A percentile compares a stretch with the other conserved stretches of the same genome.
Evolutionary conservation across 2,329 filamentous ascomycete species (phyloP).

Genomic region (Fusarium robinianum): DNA sequence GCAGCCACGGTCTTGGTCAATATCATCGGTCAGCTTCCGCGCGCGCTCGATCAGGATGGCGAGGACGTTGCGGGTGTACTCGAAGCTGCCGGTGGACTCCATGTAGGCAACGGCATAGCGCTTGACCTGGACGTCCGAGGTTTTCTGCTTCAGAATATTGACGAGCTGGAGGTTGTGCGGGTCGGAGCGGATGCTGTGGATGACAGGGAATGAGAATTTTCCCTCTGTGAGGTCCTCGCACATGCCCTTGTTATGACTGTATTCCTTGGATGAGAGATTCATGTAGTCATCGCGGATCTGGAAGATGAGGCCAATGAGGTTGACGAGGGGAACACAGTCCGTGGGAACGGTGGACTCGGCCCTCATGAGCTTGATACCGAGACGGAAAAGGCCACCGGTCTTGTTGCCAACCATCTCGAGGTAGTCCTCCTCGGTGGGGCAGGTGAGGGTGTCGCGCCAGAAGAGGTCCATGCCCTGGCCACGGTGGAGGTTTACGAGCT

Average conservation of each 20-base stretch:
- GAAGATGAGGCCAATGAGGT: conserved; percentile 82
- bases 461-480: conserved; percentile 92
- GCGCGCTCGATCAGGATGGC: conserved; percentile 67
- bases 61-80: conserved; percentile 76
- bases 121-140: conserved; percentile 85
- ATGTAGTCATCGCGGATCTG: conserved; percentile 94
- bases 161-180: conserved; percentile 77
- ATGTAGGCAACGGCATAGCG: conserved; percentile 89
- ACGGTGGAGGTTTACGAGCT: conserved; percentile 81
- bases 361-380: conserved; percentile 88
- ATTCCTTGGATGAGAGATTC: conserved; percentile 76
- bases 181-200: conserved; percentile 84
- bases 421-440: conserved; percentile 85
- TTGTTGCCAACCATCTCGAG: conserved; percentile 95
- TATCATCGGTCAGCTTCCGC: conserved; percentile 62
- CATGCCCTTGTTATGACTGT: conserved; percentile 87
- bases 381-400: conserved; percentile 82
- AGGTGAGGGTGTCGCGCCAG: conserved; percentile 84
- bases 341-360: conserved; percentile 62
- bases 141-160: conserved; percentile 91
- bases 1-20: conserved; percentile 65
- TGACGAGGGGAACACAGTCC: conserved; percentile 83
- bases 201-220: conserved; percentile 95
- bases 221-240: conserved; percentile 96
- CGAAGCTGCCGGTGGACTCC: conserved; percentile 87